phyloP scores from a whole-genome alignment of 2,329 filamentous ascomycete genomes.

The Aspergillus sp. region DNA sequence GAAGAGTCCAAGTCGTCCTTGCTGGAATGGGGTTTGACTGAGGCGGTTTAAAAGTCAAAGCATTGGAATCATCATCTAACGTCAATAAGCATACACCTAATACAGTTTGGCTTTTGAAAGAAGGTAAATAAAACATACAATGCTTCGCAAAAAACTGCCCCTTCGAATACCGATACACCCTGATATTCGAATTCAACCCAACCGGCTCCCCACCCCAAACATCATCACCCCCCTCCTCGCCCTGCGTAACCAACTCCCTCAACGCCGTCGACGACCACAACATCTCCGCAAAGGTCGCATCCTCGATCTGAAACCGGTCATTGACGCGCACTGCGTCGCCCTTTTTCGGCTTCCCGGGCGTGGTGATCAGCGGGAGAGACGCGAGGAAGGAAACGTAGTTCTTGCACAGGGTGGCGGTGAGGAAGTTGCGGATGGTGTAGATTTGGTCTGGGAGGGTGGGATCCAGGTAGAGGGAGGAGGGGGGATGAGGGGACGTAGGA shows the following conservation, averaged over 20 bases:
- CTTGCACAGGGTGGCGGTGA: conserved; percentile 69
- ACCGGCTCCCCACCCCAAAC: conserved; percentile 76
- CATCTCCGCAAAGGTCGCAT: conserved; percentile 65
- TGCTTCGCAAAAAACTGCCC: conserved; percentile 92
- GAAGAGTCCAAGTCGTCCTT: conserved; percentile 84
- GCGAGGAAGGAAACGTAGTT: conserved; percentile 70
- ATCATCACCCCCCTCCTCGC: conserved; percentile 18
- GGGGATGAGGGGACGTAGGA: conserved; percentile 65
- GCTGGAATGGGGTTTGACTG: conserved; percentile 42
- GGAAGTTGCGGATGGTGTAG: conserved; percentile 67
- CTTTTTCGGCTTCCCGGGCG: conserved; percentile 70
- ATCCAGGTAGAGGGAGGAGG: conserved; percentile 58
- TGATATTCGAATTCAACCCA: conserved; percentile 83
- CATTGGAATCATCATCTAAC: conserved; percentile 84
- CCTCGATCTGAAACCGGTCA: conserved; percentile 80
- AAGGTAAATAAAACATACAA: conserved; percentile 54
- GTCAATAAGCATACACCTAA: background rate
- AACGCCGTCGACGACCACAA: conserved; percentile 77
- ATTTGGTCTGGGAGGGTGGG: conserved; percentile 62
- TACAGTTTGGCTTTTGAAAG: background rate
- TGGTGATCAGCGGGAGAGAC: conserved; percentile 68
- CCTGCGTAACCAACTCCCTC: conserved; percentile 51
- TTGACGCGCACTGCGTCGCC: conserved; percentile 82
- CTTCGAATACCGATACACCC: conserved; percentile 79
- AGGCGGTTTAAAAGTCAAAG: conserved; percentile 54